Evolutionary conservation across 306 rosid species (phyloP).

Genomic region (Rosa persica): DNA sequence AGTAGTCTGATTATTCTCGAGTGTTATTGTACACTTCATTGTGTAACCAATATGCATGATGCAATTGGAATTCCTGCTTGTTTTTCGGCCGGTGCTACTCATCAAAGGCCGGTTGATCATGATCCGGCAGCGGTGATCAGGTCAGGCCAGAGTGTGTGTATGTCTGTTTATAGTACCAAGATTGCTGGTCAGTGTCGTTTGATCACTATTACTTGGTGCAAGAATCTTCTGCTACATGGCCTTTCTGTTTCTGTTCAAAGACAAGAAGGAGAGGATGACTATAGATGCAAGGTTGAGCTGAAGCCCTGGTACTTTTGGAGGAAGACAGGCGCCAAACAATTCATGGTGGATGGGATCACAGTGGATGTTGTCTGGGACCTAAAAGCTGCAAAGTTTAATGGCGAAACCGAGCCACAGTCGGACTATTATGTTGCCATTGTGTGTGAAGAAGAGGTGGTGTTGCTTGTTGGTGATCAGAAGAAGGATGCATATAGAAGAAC

Average conservation of each 20-base stretch:
- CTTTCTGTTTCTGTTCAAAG: conserved; percentile 72
- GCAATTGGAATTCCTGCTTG: conserved; percentile 74
- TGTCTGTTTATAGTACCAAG: conserved; percentile 70
- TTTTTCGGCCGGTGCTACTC: conserved; percentile 44
- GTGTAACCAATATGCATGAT: conserved; percentile 60
- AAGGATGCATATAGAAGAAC: conserved; percentile 71
- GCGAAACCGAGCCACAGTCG: conserved; percentile 70
- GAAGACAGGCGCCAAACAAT: conserved; percentile 77
- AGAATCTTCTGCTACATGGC: conserved; percentile 72
- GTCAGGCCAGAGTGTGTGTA: conserved; percentile 63
- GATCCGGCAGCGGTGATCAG: conserved; percentile 51
- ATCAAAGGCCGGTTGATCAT: conserved; percentile 35
- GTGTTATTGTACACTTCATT: background rate
- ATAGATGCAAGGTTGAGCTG: conserved; percentile 77
- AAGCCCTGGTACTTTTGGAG: conserved; percentile 97
- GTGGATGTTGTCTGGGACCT: conserved; percentile 85
- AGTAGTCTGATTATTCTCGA: background rate
- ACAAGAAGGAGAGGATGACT: conserved; percentile 43
- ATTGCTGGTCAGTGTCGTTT: conserved; percentile 70
- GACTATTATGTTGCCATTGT: conserved; percentile 77
- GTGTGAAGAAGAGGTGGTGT: conserved; percentile 65
- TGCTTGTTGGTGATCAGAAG: conserved; percentile 73
- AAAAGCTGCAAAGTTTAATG: conserved; percentile 67
- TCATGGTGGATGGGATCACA: conserved; percentile 54
- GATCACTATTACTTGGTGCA: conserved; percentile 89